Percentiles rank a stretch among this genome's conserved stretches.
phyloP scores from a whole-genome alignment of 352 stramenopile genomes.

The Aphanomyces stellatus region DNA sequence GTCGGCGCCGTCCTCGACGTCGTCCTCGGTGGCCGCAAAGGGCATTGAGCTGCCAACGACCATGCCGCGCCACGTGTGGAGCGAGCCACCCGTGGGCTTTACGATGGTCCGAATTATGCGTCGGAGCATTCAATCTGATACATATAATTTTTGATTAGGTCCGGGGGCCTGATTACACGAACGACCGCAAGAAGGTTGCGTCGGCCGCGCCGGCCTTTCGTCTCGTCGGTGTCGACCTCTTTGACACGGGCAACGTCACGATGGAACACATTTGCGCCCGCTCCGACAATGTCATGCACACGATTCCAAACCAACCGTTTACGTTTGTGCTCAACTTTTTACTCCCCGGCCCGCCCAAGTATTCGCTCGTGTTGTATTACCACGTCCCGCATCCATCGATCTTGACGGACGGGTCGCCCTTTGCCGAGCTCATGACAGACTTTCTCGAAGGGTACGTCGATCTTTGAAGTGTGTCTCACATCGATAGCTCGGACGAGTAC shows the following conservation, averaged over 20 bases:
- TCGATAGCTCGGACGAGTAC: constrained; percentile 45
- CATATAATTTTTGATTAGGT: too few relatives aligned
- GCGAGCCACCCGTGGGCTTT: constrained; percentile 40
- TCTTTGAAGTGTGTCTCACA: neutral
- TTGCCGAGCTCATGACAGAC: constrained; percentile 59
- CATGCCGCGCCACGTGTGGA: constrained; percentile 59
- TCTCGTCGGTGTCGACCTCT: constrained; percentile 59
- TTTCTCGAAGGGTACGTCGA: constrained; percentile 48
- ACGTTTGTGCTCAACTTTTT: constrained; percentile 78
- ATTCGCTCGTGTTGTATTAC: constrained; percentile 66
- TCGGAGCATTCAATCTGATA: neutral
- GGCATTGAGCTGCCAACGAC: constrained; percentile 21
- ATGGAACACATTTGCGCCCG: constrained; percentile 56
- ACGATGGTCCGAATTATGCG: constrained; percentile 33
- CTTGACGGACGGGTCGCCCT: constrained; percentile 45
- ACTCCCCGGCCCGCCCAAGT: constrained; percentile 46
- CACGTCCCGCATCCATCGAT: constrained; percentile 43
- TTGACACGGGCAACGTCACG: constrained; percentile 33
- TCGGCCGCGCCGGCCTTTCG: constrained; percentile 55
- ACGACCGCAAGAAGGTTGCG: constrained; percentile 58
- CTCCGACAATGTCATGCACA: constrained; percentile 55
- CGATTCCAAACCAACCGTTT: constrained; percentile 46
- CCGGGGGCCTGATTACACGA: constrained; percentile 57
- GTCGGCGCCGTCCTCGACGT: too few relatives aligned
- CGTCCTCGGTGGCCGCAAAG: too few relatives aligned